phyloP scores from a whole-genome alignment of 208 protist genomes.

The Plasmodiophora brassicae region DNA sequence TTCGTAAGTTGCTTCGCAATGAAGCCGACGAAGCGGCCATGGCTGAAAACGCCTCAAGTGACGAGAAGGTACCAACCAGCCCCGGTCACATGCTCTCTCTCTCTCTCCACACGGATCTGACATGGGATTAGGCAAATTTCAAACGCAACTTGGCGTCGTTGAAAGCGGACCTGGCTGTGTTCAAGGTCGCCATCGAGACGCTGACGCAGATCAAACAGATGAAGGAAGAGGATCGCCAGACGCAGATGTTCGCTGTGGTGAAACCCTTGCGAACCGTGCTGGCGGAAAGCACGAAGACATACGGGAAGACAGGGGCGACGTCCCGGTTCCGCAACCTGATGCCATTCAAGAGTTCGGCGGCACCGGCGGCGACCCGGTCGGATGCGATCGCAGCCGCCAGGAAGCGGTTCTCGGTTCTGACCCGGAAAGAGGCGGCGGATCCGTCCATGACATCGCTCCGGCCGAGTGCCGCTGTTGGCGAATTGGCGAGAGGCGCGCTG shows the following conservation, averaged over 20 bases:
- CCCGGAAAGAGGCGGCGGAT: not conserved
- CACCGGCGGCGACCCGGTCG: not conserved
- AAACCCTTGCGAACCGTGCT: not conserved
- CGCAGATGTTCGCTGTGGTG: not conserved
- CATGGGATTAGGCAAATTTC: too few relatives aligned
- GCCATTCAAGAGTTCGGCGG: not conserved
- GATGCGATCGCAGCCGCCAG: not conserved
- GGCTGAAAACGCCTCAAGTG: too few relatives aligned
- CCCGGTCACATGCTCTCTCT: too few relatives aligned
- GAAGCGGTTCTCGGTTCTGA: not conserved
- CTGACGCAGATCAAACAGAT: not conserved
- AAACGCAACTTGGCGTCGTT: not conserved
- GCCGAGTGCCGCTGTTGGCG: not conserved
- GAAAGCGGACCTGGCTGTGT: not conserved
- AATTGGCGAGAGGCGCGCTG: not conserved
- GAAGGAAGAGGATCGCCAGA: not conserved
- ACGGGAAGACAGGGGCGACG: not conserved
- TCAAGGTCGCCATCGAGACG: not conserved
- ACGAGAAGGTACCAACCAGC: too few relatives aligned
- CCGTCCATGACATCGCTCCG: too few relatives aligned
- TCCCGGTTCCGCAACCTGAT: not conserved
- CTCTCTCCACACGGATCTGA: too few relatives aligned
- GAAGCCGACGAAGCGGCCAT: not conserved
- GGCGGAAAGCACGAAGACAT: not conserved
- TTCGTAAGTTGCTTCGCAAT: not conserved